Evolutionary conservation across 768 basidiomycete genomes (phyloP).

Genomic region (Xerocomellus amylosporus): DNA sequence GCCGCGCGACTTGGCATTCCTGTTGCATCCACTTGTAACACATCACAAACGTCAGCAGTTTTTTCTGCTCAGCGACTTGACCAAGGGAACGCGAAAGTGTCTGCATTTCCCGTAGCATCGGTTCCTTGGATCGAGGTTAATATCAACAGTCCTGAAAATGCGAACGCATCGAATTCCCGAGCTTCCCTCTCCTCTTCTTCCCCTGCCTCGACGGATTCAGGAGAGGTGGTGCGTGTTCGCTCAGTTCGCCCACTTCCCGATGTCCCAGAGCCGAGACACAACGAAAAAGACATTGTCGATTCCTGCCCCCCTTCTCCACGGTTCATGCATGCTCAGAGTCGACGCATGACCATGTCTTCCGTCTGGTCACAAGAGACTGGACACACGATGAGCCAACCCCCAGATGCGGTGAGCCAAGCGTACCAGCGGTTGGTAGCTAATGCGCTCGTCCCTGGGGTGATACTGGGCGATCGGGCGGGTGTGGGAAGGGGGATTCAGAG

Average conservation of each 20-base stretch:
- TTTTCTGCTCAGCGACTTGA: slow-evolving; percentile 1
- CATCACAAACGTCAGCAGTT: background rate
- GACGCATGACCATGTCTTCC: slow-evolving; percentile 14
- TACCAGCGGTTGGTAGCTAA: background rate
- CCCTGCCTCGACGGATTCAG: background rate
- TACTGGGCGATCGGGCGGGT: background rate
- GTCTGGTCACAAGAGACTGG: slow-evolving; percentile 42
- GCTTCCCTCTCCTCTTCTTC: background rate
- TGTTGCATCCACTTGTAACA: background rate
- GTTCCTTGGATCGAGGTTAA: slow-evolving; percentile 2
- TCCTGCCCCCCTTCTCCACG: background rate
- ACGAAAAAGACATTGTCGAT: background rate
- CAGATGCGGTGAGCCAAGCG: slow-evolving; percentile 3
- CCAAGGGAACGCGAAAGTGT: slow-evolving; percentile 12
- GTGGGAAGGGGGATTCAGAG: background rate
- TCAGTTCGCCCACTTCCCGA: slow-evolving; percentile 11
- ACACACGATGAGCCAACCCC: slow-evolving; percentile 32
- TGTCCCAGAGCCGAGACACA: background rate
- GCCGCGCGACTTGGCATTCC: slow-evolving; percentile 11
- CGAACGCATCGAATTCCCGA: background rate
- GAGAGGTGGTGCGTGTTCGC: background rate
- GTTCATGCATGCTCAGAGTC: background rate
- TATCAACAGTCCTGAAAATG: background rate
- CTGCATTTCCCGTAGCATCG: background rate
- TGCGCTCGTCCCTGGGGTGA: background rate